Evolutionary conservation across 306 rosid genomes (phyloP), one percentile per base, ranked within the genome.

Genomic region (Cucumis melo): DNA sequence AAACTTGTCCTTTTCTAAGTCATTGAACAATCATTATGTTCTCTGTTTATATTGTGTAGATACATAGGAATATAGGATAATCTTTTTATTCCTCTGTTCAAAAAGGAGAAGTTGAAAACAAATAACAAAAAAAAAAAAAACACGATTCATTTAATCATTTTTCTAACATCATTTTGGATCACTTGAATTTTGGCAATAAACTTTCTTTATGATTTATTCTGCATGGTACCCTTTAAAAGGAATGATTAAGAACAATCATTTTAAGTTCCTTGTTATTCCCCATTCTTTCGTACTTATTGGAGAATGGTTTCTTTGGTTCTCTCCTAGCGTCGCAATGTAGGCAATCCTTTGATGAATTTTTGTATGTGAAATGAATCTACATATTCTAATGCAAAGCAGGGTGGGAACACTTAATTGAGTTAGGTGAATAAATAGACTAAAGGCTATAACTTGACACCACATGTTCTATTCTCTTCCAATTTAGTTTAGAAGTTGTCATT

Each of bases 351-450:
- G 16, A 21, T 44, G 75, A 4, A 24, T 24, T 23, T 48, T 23
- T 48, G 20, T 12, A 70, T 46, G 20, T 70, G 50, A 70, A 70
- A 46, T 46, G 57, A 46, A 44, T 70, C 56, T 70, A 70, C 75
- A 70, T 46, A 70, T 70, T 29, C 58, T 15, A 21, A 4, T 23
- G 48, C 58, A 21, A 16, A 71, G 58, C 48, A 15, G 75, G 75
- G 48, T 48, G 58, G 21, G 36, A 71, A 48, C 75, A 71, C 48
- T 71, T 71, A 44, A 71, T 71, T 19, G 7, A 71, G 75, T 71
- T 71, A 48, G 75, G 75, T 71, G 21, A 71, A 71, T 71, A 71
- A 71, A 71, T 71, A 48, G 75, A 71, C 75, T 44, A 10, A 23
- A 48, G 58, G 58, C 58, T 46, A 38, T 57, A 71, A 71, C 41